Conservation (phyloP, 495 filamentous ascomycete genomes). For the Penicillium diatomitis region DNA sequence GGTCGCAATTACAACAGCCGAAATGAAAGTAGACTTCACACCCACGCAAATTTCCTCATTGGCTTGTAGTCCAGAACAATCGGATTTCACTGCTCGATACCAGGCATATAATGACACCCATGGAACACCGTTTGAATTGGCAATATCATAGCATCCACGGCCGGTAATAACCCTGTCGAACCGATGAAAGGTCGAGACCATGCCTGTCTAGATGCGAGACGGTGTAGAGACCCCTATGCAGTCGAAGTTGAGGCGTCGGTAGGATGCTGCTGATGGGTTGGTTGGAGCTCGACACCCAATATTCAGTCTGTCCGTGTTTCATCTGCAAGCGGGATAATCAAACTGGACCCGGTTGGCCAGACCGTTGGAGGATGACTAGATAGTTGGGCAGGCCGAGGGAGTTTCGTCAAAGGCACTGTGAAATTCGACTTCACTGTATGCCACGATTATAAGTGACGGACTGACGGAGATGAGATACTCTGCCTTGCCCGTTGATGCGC, state of each 20-base stretch:
- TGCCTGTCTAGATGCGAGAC: slow-evolving; percentile 1
- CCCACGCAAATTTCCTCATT: too few species aligned
- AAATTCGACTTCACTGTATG: not conserved
- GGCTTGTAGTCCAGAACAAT: too few species aligned
- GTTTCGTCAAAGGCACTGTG: slow-evolving; percentile 1
- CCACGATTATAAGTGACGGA: not conserved
- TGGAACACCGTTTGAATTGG: not conserved
- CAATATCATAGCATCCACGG: not conserved
- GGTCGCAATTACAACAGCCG: not conserved
- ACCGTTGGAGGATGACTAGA: not conserved
- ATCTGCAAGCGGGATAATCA: not conserved
- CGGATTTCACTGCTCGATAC: too few species aligned
- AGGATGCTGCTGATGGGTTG: not conserved
- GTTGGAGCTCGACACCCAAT: not conserved
- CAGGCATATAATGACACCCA: too few species aligned
- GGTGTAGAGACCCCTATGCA: not conserved
- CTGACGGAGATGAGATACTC: not conserved
- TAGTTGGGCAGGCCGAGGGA: not conserved
- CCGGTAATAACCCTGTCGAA: not conserved
- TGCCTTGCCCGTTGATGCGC: not conserved
- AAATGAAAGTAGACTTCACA: too few species aligned
- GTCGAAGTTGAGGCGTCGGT: not conserved
- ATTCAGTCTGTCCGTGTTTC: not conserved
- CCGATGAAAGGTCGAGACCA: not conserved
- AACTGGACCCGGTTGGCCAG: not conserved